Percentiles rank a stretch among this genome's conserved stretches.
These are phyloP conservation scores for Lactarius sanguifluus DNA, from an alignment of 768 basidiomycete genomes.

Conservation along the genomic window DNA sequence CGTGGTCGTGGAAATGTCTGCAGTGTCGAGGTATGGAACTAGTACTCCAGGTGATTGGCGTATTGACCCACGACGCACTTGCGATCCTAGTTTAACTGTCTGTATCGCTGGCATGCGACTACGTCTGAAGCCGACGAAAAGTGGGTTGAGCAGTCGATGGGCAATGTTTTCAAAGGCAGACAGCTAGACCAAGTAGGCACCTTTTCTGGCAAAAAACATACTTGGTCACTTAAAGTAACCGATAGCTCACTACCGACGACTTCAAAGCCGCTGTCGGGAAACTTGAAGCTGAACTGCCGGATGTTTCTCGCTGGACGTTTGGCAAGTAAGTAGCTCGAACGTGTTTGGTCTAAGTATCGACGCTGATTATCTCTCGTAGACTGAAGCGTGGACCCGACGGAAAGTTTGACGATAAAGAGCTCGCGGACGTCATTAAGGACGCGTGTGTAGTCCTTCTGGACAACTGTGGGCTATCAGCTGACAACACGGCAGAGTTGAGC, in stretches of 20 bases:
- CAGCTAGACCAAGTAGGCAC: conserved; percentile 40
- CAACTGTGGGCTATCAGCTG: neutral
- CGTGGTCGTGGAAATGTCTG: conserved; percentile 79
- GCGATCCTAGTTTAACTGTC: conserved; percentile 66
- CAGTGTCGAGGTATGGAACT: conserved; percentile 64
- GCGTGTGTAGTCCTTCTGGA: conserved; percentile 49
- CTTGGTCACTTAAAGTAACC: neutral
- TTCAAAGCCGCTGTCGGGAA: conserved; percentile 49
- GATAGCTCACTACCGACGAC: conserved; percentile 44
- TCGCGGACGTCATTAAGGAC: conserved; percentile 64
- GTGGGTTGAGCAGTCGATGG: conserved; percentile 59
- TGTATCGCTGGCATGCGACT: conserved; percentile 87
- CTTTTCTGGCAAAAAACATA: neutral
- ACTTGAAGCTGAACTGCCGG: conserved; percentile 43
- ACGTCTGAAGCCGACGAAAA: conserved; percentile 69
- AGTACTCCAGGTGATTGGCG: neutral
- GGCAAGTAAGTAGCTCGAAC: conserved; percentile 45
- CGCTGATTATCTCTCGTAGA: conserved; percentile 37
- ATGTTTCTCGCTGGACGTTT: conserved; percentile 65
- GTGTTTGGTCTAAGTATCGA: neutral
- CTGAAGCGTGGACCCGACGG: conserved; percentile 60
- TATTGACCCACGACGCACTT: neutral
- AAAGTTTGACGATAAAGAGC: conserved; percentile 64
- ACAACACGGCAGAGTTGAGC: conserved; percentile 52
- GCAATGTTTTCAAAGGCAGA: conserved; percentile 53